Evolutionary conservation across 1,284 basidiomycete species (phyloP).

Genomic region (Inonotus obliquus): DNA sequence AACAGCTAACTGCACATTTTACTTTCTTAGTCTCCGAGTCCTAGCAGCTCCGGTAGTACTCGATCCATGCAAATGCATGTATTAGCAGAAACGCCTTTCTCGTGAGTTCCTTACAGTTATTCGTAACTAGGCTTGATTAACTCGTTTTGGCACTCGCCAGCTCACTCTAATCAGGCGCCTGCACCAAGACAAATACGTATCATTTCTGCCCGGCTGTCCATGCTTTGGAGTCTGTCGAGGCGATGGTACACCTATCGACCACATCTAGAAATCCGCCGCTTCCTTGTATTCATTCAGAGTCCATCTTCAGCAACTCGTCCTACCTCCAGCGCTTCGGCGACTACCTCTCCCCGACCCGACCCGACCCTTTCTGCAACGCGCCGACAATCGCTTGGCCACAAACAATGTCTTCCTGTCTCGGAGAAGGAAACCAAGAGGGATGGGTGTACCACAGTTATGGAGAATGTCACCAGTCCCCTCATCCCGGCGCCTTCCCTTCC

Average conservation of each 20-base stretch:
- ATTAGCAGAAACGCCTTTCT: neutral
- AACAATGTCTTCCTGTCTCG: neutral
- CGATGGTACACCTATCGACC: slow-evolving; percentile 40
- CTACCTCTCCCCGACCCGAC: neutral
- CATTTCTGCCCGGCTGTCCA: slow-evolving; percentile 53
- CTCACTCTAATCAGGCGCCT: slow-evolving; percentile 31
- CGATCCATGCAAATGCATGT: too few relatives aligned
- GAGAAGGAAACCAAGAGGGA: neutral
- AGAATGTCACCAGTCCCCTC: neutral
- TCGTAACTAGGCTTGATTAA: neutral
- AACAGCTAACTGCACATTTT: too few relatives aligned
- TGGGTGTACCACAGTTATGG: neutral
- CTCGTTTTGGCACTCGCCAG: neutral
- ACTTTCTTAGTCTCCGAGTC: too few relatives aligned
- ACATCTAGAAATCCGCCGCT: neutral
- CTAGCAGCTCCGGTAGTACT: too few relatives aligned
- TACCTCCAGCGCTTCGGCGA: slow-evolving; percentile 2
- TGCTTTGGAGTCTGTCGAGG: slow-evolving; percentile 58
- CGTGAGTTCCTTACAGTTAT: neutral
- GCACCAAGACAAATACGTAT: slow-evolving; percentile 22
- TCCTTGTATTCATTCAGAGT: neutral
- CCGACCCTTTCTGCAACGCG: neutral
- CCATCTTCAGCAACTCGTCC: neutral
- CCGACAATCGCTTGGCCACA: neutral
- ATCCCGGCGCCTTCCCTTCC: neutral